These are phyloP conservation scores for Aeschynomene evenia DNA, from an alignment of 306 rosid genomes.

Conservation along the genomic window DNA sequence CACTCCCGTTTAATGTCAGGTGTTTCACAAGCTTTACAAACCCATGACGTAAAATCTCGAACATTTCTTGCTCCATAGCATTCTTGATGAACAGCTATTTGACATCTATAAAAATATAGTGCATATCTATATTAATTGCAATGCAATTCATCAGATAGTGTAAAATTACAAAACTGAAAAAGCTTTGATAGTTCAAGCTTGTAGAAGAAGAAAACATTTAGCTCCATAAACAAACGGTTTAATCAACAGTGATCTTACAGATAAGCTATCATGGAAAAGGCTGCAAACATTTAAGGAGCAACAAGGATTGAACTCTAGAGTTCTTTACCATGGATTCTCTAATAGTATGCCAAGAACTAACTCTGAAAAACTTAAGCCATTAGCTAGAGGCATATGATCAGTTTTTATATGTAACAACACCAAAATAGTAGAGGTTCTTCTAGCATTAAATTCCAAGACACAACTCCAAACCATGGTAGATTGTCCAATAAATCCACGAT, in stretches of 20 bases:
- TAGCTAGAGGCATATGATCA: neutral
- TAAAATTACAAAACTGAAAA: slow-evolving; percentile 2
- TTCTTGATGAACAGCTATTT: slow-evolving; percentile 91
- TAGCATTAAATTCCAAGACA: slow-evolving; percentile 2
- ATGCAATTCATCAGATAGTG: neutral
- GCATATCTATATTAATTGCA: slow-evolving; percentile 16
- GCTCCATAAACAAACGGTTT: slow-evolving; percentile 2
- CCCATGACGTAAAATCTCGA: slow-evolving; percentile 85
- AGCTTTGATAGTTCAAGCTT: slow-evolving; percentile 10
- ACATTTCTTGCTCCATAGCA: slow-evolving; percentile 93
- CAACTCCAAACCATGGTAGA: neutral
- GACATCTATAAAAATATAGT: slow-evolving; percentile 61
- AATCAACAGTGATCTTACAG: neutral
- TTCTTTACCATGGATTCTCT: neutral
- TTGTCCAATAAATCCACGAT: slow-evolving; percentile 5
- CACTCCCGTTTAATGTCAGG: slow-evolving; percentile 80
- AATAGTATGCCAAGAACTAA: neutral
- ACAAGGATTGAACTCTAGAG: neutral
- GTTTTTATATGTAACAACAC: neutral
- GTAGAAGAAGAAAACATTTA: neutral
- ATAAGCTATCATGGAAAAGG: neutral
- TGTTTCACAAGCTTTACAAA: slow-evolving; percentile 90
- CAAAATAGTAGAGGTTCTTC: neutral
- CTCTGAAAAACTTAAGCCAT: neutral
- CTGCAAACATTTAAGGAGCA: neutral